Evolutionary conservation across 805 yeast genomes (phyloP).

Genomic region (Lipomyces kockii): DNA sequence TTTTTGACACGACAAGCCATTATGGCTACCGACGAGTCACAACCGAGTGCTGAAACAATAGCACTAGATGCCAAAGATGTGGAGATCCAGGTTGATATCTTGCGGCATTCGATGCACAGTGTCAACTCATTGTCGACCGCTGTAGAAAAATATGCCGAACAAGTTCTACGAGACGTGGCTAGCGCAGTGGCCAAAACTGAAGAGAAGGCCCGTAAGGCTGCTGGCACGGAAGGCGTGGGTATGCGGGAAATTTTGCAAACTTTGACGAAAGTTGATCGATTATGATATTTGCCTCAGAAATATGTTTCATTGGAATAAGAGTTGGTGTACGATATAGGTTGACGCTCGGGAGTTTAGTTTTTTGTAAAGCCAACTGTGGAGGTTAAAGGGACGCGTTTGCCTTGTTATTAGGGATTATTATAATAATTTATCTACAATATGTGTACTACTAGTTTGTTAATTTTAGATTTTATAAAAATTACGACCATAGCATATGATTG

Average conservation of each 20-base stretch:
- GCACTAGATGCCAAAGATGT: slow-evolving; percentile 37
- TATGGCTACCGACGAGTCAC: slow-evolving; percentile 46
- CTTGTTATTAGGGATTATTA: background rate
- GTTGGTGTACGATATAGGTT: slow-evolving; percentile 9
- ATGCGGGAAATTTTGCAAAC: slow-evolving; percentile 31
- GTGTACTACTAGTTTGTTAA: background rate
- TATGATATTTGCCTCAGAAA: slow-evolving; percentile 12
- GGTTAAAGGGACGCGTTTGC: background rate
- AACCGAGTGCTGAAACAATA: slow-evolving; percentile 25
- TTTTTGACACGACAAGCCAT: slow-evolving; percentile 49
- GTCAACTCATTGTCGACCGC: slow-evolving; percentile 37
- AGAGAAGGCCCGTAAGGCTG: slow-evolving; percentile 17
- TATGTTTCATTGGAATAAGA: slow-evolving; percentile 2
- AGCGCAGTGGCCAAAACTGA: slow-evolving; percentile 1
- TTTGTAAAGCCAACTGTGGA: background rate
- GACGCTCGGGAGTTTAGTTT: background rate
- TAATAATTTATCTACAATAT: background rate
- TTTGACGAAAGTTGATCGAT: slow-evolving; percentile 30
- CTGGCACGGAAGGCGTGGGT: slow-evolving; percentile 31
- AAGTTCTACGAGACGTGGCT: slow-evolving; percentile 16
- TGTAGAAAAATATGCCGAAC: slow-evolving; percentile 36
- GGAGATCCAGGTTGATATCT: slow-evolving; percentile 30
- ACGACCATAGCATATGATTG: no score
- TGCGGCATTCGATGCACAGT: slow-evolving; percentile 38
- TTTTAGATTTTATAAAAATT: no score